Percentiles rank a stretch among this genome's conserved stretches.
Evolutionary conservation across 2,329 filamentous ascomycete species (phyloP).

Genomic region (Beauveria caledonica): DNA sequence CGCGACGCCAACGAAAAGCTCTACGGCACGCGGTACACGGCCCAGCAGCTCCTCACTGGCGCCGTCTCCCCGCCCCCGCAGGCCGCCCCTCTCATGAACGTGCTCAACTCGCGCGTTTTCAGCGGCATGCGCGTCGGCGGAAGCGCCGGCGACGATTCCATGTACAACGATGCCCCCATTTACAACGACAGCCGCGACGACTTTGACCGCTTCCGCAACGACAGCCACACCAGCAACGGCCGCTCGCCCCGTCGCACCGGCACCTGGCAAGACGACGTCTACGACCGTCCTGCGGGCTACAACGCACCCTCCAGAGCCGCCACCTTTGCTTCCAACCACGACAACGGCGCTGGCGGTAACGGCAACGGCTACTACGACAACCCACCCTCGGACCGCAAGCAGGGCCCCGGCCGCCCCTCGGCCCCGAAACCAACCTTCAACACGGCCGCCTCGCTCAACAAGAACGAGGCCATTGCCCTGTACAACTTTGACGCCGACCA

Average conservation of each 20-base stretch:
- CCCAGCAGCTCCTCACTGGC: conserved; percentile 72
- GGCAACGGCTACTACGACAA: conserved; percentile 49
- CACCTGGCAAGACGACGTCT: conserved; percentile 70
- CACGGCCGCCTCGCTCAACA: conserved; percentile 47
- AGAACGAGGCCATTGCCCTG: conserved; percentile 81
- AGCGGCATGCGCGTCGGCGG: conserved; percentile 48
- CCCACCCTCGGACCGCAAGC: conserved; percentile 30
- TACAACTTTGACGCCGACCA: conserved; percentile 95
- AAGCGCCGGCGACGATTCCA: conserved; percentile 44
- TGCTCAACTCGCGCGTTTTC: conserved; percentile 81
- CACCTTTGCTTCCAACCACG: conserved; percentile 37
- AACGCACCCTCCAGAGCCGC: conserved; percentile 39
- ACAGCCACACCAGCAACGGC: conserved; percentile 18
- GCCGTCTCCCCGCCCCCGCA: conserved; percentile 69
- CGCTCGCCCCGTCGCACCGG: conserved; percentile 53
- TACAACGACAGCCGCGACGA: conserved; percentile 81
- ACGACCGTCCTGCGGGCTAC: conserved; percentile 48
- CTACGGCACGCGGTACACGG: conserved; percentile 76
- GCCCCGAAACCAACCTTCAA: conserved; percentile 83
- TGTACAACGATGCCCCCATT: conserved; percentile 91
- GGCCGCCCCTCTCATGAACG: conserved; percentile 73
- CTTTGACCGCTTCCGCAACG: conserved; percentile 39
- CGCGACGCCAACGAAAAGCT: conserved; percentile 96
- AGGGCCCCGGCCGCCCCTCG: conserved; percentile 66
- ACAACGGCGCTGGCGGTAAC: conserved; percentile 39